Conservation (phyloP, 495 filamentous ascomycete genomes). For the Aspergillus incahuasiensis region DNA sequence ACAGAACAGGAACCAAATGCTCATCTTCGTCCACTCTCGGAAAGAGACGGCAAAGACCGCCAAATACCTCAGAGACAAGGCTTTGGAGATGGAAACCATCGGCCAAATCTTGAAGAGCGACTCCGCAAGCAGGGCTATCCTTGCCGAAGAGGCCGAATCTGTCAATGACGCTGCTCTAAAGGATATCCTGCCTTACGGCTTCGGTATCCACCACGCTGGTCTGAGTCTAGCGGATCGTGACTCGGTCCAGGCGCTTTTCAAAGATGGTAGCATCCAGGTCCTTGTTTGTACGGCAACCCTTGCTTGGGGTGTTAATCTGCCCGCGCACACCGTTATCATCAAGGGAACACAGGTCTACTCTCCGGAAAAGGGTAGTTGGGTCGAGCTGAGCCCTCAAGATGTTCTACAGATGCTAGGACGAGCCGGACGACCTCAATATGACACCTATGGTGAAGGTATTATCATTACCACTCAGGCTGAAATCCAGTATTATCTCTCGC, state of each 20-base stretch:
- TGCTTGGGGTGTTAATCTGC: constrained; percentile 94
- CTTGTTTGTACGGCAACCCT: constrained; percentile 95
- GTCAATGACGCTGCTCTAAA: constrained; percentile 87
- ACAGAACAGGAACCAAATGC: constrained; percentile 86
- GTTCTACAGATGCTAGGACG: constrained; percentile 98
- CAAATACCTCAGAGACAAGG: constrained; percentile 92
- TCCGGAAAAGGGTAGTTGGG: constrained; percentile 97
- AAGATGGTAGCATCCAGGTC: constrained; percentile 85
- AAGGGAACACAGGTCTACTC: constrained; percentile 98
- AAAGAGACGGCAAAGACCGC: constrained; percentile 98
- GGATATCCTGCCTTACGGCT: constrained; percentile 90
- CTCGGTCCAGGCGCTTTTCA: constrained; percentile 91
- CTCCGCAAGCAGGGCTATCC: constrained; percentile 82
- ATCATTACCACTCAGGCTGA: constrained; percentile 95
- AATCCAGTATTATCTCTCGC: constrained; percentile 92
- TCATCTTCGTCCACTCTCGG: constrained; percentile 96
- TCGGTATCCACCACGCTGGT: constrained; percentile 97
- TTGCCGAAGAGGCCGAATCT: constrained; percentile 77
- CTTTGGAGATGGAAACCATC: constrained; percentile 91
- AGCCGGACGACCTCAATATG: constrained; percentile 92
- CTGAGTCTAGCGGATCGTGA: constrained; percentile 91
- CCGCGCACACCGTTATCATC: constrained; percentile 93
- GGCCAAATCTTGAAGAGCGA: constrained; percentile 92
- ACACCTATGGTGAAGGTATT: constrained; percentile 96
- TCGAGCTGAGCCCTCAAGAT: constrained; percentile 95